These are phyloP conservation scores for Persicaria tinctoria DNA, from an alignment of 148 eudicot species.

Conservation along the genomic window DNA sequence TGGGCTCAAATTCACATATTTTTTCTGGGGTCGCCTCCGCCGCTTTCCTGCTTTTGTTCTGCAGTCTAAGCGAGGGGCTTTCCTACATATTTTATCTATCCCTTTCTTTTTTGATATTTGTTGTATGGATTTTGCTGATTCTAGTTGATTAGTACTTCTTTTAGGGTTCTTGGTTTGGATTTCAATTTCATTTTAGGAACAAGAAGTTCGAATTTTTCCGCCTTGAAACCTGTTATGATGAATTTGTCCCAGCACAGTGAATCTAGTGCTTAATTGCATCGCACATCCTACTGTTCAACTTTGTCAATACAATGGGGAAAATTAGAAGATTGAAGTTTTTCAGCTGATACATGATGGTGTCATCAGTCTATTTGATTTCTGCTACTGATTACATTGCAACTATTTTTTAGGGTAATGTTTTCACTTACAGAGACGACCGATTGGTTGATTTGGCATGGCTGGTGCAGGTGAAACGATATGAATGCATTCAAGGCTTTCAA, in stretches of 20 bases:
- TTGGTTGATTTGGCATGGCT: background rate
- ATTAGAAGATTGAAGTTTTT: no score
- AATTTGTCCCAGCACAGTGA: no score
- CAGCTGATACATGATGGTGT: no score
- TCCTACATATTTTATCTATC: slow-evolving; percentile 18
- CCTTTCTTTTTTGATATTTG: background rate
- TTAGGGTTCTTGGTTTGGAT: no score
- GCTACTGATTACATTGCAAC: background rate
- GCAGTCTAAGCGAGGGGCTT: slow-evolving; percentile 25
- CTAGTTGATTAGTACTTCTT: no score
- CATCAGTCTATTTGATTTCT: background rate
- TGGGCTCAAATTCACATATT: slow-evolving; percentile 21
- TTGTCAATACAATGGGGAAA: no score
- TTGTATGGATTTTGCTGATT: background rate
- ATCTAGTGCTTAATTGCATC: no score
- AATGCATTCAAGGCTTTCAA: slow-evolving; percentile 39
- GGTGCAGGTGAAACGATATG: slow-evolving; percentile 20
- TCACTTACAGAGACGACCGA: background rate
- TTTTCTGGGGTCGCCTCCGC: slow-evolving; percentile 16
- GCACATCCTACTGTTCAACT: no score
- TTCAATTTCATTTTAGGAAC: no score
- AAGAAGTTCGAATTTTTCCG: no score
- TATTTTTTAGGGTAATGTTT: background rate
- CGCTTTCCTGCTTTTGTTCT: slow-evolving; percentile 21
- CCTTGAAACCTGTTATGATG: no score